Base-by-base conservation (phyloP, 1,284 basidiomycete species). In the Rhodotorula mucilaginosa region DNA sequence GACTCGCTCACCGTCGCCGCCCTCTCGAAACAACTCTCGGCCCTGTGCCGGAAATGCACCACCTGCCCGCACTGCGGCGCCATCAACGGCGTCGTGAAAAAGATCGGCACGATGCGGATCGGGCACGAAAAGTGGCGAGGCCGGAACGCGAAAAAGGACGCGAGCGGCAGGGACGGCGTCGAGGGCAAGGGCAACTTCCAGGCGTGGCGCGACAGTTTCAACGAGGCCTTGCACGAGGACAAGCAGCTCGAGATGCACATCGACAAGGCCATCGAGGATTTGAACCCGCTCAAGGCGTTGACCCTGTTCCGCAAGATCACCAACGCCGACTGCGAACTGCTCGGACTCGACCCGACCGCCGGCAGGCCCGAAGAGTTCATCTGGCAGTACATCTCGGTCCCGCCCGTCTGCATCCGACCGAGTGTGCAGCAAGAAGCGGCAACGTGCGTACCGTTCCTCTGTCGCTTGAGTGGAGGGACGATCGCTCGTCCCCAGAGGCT, bases 351-450 rank as follows among this genome's bases (percentile, higher is more conserved):
- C 73, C 97, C 97, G 4, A 87, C 88, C 46, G 90, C 89, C 79
- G 95, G 95, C 66, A 84, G 97, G 67, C 97, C 97, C 3, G 97
- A 99, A 83, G 91, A 98, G 80, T 98, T 96, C 80, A 89, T 99
- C 69, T 99, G 97, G 97, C 96, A 98, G 81, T 99, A 99, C 82
- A 89, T 99, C 23, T 97, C 95, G 48, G 97, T 99, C 21, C 97
- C 97, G 26, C 97, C 97, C 0, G 94, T 97, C 54, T 97, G 93
- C 80, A 99, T 99, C 70, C 89, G 97, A 58, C 97, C 97, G 0
- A 97, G 94, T 8, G 97, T 99, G 1, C 90, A 92, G 0, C 97
- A 99, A 81, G 97, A 99, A 78, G 93, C 91, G 19, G 94, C 94
- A 51, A 85, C 84, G 83, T 83, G 68, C 67, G 82, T 78, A 15